Evolutionary conservation across 2,329 filamentous ascomycete species (phyloP), one percentile per base, ranked within the genome.

Genomic region (Hysterium pulicare): DNA sequence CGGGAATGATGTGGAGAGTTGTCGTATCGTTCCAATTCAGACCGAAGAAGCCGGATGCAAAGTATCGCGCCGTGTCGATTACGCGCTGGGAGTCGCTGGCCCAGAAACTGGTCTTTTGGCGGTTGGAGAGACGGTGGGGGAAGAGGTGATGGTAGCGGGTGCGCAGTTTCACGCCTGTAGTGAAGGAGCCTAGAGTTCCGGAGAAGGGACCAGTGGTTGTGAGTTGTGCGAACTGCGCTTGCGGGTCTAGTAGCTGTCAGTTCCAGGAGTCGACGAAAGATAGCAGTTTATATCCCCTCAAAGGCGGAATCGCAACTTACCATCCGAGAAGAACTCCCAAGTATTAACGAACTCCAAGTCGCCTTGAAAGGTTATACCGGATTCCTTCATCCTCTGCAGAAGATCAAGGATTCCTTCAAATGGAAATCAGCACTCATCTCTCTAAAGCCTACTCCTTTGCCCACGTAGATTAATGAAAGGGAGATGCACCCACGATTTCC

Each of bases 161-260:
- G 11, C 73, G 70, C 7, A 81, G 67, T 15, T 71, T 72, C 11
- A 76, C 69, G 6, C 79, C 79, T 1, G 76, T 77, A 3, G 70
- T 71, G 57, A 79, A 79, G 2, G 76, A 70, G 47, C 73, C 67
- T 0, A 79, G 64, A 1, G 72, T 75, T 3, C 78, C 79, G 9
- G 78, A 74, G 51, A 78, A 78, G 0, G 77, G 77, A 1, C 78
- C 77, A 6, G 74, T 79, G 5, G 58, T 67, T 4, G 78, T 79
- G 20, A 82, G 62, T 44, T 80, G 74, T 33, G 77, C 76, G 42
- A 81, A 74, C 38, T 73, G 59, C 6, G 56, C 46, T 4, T 63
- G 53, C 0, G 73, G 71, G 23, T 67, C 56, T 52, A 28, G 24
- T 7, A 13, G 8, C 13, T 28, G 24, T 28, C 13, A 28, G 24